phyloP scores from a whole-genome alignment of 73 alveolate genomes.

The Diophrys sp. region DNA sequence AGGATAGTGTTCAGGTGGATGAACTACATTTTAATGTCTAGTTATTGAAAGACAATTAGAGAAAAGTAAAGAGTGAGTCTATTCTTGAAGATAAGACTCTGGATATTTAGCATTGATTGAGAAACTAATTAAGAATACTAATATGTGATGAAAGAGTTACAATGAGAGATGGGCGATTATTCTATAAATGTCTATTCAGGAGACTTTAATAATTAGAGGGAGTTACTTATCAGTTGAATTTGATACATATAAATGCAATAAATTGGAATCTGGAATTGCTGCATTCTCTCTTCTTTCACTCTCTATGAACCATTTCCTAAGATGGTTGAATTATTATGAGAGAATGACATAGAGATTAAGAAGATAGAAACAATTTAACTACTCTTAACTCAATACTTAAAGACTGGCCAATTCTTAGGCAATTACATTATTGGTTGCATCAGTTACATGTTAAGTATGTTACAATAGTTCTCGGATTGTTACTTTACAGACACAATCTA shows the following conservation, averaged over 20 bases:
- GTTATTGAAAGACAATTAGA: slow-evolving; percentile 24
- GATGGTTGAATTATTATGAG: slow-evolving; percentile 34
- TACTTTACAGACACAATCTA: slow-evolving; percentile 87
- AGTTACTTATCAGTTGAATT: neutral
- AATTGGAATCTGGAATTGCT: slow-evolving; percentile 36
- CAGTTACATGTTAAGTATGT: slow-evolving; percentile 97
- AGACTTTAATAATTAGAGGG: slow-evolving; percentile 16
- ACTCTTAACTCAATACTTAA: slow-evolving; percentile 68
- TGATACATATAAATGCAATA: slow-evolving; percentile 16
- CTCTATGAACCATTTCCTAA: slow-evolving; percentile 34
- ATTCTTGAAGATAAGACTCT: slow-evolving; percentile 14
- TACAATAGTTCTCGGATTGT: slow-evolving; percentile 95
- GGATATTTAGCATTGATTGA: slow-evolving; percentile 9
- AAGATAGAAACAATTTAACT: slow-evolving; percentile 69
- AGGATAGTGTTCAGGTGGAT: slow-evolving; percentile 32
- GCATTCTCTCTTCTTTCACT: slow-evolving; percentile 52
- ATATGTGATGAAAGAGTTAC: slow-evolving; percentile 18
- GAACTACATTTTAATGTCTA: slow-evolving; percentile 24
- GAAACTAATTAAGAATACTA: neutral
- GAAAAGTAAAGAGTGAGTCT: slow-evolving; percentile 5
- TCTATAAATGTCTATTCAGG: slow-evolving; percentile 45
- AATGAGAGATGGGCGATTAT: slow-evolving; percentile 30
- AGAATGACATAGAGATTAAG: slow-evolving; percentile 44
- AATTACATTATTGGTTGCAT: slow-evolving; percentile 84
- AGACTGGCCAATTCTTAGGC: slow-evolving; percentile 67